phyloP scores from a whole-genome alignment of 2,329 filamentous ascomycete species.

The Diaporthe longicolla region DNA sequence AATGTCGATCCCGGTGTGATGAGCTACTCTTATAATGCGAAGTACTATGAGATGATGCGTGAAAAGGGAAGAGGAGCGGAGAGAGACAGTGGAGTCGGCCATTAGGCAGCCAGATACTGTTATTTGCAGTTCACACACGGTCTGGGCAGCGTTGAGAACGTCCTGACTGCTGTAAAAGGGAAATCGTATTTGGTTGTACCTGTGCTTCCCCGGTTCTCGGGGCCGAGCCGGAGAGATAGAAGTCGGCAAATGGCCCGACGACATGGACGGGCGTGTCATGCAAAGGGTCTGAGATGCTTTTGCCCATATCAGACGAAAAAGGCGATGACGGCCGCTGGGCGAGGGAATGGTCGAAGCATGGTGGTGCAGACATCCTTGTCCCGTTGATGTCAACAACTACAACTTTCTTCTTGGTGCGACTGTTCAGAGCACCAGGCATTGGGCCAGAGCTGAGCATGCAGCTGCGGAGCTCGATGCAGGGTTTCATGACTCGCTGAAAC shows the following conservation, averaged over 20 bases:
- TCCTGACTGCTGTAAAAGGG: background rate
- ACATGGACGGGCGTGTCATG: slow-evolving; percentile 4
- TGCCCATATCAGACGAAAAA: slow-evolving; percentile 4
- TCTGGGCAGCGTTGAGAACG: background rate
- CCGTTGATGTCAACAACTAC: background rate
- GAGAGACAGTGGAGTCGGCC: background rate
- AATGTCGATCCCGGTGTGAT: slow-evolving; percentile 34
- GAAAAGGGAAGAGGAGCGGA: background rate
- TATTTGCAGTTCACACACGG: too few species aligned
- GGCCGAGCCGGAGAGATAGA: slow-evolving; percentile 7
- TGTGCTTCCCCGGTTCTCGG: background rate
- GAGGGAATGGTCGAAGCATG: background rate
- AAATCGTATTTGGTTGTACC: background rate
- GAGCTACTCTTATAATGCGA: slow-evolving; percentile 17
- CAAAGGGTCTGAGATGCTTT: background rate
- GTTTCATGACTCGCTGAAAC: slow-evolving; percentile 24
- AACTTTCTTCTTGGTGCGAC: background rate
- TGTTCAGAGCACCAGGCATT: background rate
- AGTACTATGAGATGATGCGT: background rate
- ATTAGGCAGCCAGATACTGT: background rate
- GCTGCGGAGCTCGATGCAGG: background rate
- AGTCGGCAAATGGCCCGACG: slow-evolving; percentile 11
- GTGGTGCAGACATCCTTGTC: background rate
- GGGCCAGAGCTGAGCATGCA: background rate
- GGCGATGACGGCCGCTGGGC: background rate